phyloP scores from a whole-genome alignment of 768 basidiomycete species.

The Leccinum disarticulatum region DNA sequence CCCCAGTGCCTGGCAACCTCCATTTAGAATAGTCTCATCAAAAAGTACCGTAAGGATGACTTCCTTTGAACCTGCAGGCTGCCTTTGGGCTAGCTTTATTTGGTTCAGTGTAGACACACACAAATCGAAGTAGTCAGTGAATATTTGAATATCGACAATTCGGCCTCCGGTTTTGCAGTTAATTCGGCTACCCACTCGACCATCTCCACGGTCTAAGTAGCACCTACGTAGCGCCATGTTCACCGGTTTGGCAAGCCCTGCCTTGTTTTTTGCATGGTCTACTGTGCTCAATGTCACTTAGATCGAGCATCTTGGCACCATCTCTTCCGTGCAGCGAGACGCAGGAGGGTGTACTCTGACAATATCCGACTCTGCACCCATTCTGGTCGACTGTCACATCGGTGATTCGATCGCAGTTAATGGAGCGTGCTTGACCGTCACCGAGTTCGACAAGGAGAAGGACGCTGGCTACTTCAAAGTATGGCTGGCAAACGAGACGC shows the following conservation, averaged over 20 bases:
- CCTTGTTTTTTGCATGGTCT: neutral
- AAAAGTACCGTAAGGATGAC: no score
- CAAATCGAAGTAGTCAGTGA: no score
- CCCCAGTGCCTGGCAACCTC: no score
- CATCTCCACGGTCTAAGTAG: neutral
- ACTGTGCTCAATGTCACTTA: constrained; percentile 31
- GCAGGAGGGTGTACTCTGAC: constrained; percentile 79
- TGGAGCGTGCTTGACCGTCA: constrained; percentile 89
- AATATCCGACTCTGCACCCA: constrained; percentile 65
- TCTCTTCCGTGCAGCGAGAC: constrained; percentile 63
- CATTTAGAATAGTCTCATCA: no score
- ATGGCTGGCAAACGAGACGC: constrained; percentile 94
- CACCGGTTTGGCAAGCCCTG: constrained; percentile 66
- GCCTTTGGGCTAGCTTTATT: no score
- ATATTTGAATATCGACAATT: no score
- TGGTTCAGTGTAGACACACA: no score
- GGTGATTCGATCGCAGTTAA: constrained; percentile 95
- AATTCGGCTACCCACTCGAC: no score
- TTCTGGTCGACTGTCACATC: constrained; percentile 85
- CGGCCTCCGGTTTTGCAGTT: no score
- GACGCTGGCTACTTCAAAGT: constrained; percentile 86
- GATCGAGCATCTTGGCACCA: constrained; percentile 89
- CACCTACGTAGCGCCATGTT: constrained; percentile 49
- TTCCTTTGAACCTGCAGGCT: no score
- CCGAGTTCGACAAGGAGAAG: constrained; percentile 64